These are phyloP conservation scores for Nadsonia fulvescens DNA, from an alignment of 805 yeast genomes.

Conservation along the genomic window DNA sequence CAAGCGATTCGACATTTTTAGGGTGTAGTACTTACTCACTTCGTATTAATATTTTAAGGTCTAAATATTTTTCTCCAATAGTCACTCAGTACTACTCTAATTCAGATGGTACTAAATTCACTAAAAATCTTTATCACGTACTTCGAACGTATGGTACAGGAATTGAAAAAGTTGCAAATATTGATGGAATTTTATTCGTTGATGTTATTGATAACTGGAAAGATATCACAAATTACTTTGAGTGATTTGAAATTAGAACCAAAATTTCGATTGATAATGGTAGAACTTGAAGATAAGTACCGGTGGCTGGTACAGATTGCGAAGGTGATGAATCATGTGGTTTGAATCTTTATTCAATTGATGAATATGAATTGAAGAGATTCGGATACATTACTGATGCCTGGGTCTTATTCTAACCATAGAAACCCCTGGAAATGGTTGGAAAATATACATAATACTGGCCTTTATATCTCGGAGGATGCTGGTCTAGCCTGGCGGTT, in stretches of 20 bases:
- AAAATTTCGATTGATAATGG: conserved; percentile 25
- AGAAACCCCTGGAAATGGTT: conserved; percentile 22
- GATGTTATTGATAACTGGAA: conserved; percentile 16
- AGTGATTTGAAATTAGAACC: conserved; percentile 17
- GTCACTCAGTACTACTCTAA: too few species aligned
- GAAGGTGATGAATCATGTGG: too few species aligned
- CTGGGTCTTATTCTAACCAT: conserved; percentile 29
- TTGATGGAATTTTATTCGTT: conserved; percentile 48
- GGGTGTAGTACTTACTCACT: too few species aligned
- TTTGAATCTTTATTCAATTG: too few species aligned
- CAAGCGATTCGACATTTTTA: too few species aligned
- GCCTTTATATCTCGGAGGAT: conserved; percentile 52
- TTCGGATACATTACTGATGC: conserved; percentile 21
- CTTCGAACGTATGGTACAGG: too few species aligned
- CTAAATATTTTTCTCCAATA: too few species aligned
- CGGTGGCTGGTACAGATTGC: conserved; percentile 14
- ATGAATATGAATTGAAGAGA: too few species aligned
- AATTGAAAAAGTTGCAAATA: conserved; percentile 27
- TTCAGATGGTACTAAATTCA: too few species aligned
- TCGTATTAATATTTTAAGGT: too few species aligned
- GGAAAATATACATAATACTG: conserved; percentile 15
- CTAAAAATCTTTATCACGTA: too few species aligned
- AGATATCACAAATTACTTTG: too few species aligned
- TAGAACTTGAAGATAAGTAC: conserved; percentile 17
- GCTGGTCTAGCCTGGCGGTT: conserved; percentile 61